Evolutionary conservation across 768 basidiomycete species (phyloP).

Genomic region (Lentinus tigrinus): DNA sequence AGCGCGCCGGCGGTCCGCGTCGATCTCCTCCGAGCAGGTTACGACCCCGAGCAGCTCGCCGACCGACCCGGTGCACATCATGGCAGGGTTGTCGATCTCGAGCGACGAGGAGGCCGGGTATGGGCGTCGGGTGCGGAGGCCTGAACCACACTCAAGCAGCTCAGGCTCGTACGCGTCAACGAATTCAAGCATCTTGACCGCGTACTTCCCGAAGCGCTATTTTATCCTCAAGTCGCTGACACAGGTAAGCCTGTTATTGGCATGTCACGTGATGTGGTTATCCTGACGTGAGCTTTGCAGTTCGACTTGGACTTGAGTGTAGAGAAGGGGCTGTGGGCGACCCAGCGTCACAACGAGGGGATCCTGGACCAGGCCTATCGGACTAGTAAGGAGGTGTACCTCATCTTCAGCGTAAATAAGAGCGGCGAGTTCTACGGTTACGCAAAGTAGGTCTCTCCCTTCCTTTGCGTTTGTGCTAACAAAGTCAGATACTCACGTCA

Average conservation of each 20-base stretch:
- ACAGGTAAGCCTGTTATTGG: conserved; percentile 43
- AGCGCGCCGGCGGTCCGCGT: conserved; percentile 19
- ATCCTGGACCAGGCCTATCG: conserved; percentile 91
- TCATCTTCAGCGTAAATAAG: conserved; percentile 92
- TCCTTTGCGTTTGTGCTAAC: background rate
- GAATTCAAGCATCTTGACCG: conserved; percentile 73
- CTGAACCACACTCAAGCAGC: conserved; percentile 46
- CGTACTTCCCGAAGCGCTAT: conserved; percentile 82
- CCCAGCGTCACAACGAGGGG: conserved; percentile 89
- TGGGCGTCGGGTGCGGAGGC: conserved; percentile 11
- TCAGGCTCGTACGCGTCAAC: conserved; percentile 79
- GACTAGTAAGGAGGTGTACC: conserved; percentile 83
- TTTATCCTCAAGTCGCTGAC: conserved; percentile 91
- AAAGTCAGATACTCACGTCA: background rate
- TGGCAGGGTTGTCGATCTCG: conserved; percentile 33
- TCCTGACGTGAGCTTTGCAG: conserved; percentile 35
- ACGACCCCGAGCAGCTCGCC: conserved; percentile 21
- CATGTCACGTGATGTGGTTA: background rate
- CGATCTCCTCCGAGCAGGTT: conserved; percentile 18
- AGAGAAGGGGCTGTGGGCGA: conserved; percentile 82
- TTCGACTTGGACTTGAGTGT: conserved; percentile 79
- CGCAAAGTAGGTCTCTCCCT: conserved; percentile 55
- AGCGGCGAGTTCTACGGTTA: conserved; percentile 95
- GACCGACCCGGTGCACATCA: conserved; percentile 17
- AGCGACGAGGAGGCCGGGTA: conserved; percentile 39